These are phyloP conservation scores for Pseudopyrenochaeta lycopersici DNA, from an alignment of 2,329 filamentous ascomycete genomes.

Conservation along the genomic window DNA sequence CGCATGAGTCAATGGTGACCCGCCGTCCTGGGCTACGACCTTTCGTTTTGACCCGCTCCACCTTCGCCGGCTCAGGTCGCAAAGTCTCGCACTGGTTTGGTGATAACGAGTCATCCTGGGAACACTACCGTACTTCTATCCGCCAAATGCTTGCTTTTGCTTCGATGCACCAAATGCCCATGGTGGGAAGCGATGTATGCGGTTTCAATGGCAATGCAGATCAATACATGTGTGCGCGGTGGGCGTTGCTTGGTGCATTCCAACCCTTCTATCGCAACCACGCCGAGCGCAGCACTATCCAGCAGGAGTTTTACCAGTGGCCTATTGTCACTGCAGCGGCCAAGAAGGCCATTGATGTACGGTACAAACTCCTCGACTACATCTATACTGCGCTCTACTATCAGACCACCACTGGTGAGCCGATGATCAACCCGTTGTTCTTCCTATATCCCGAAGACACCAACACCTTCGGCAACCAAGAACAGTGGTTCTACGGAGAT, in stretches of 20 bases:
- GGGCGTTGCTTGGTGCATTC: constrained; percentile 78
- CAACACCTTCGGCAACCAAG: constrained; percentile 61
- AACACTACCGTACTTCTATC: constrained; percentile 55
- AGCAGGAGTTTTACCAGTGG: constrained; percentile 80
- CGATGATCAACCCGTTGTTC: constrained; percentile 74
- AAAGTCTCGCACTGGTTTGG: constrained; percentile 70
- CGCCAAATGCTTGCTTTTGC: constrained; percentile 56
- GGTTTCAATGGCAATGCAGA: constrained; percentile 75
- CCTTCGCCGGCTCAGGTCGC: constrained; percentile 75
- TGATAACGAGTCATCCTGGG: constrained; percentile 60
- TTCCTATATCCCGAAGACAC: constrained; percentile 71
- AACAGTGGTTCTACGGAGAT: constrained; percentile 69
- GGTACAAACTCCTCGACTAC: constrained; percentile 83
- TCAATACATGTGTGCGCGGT: constrained; percentile 76
- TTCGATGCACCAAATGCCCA: constrained; percentile 58
- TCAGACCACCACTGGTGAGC: constrained; percentile 69
- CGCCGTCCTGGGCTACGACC: constrained; percentile 72
- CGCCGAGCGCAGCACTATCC: constrained; percentile 62
- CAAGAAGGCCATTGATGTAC: constrained; percentile 72
- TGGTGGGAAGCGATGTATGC: constrained; percentile 72
- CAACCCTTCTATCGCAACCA: constrained; percentile 81
- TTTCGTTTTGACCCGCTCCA: constrained; percentile 77
- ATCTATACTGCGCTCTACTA: constrained; percentile 75
- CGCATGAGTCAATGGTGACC: constrained; percentile 70
- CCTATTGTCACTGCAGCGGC: constrained; percentile 69